phyloP scores from a whole-genome alignment of 805 yeast species.

The Yueomyces sp. region DNA sequence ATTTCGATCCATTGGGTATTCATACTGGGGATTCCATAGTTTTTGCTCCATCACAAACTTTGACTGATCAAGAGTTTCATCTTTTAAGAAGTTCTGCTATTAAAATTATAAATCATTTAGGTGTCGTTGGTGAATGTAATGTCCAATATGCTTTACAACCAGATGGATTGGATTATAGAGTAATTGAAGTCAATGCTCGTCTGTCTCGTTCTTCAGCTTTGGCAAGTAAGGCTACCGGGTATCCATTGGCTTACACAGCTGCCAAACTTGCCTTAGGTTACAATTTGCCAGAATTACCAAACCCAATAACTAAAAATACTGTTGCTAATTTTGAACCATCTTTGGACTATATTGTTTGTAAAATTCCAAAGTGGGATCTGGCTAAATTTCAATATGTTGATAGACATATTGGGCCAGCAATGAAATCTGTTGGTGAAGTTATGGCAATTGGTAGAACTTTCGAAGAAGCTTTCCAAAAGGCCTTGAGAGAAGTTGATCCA shows the following conservation, averaged over 20 bases:
- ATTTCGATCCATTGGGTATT: slow-evolving; percentile 94
- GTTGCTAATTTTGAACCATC: slow-evolving; percentile 96
- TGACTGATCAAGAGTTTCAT: slow-evolving; percentile 94
- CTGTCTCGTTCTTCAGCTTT: slow-evolving; percentile 93
- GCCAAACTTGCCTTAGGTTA: slow-evolving; percentile 93
- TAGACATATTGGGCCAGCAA: slow-evolving; percentile 85
- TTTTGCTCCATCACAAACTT: slow-evolving; percentile 96
- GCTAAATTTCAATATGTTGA: slow-evolving; percentile 91
- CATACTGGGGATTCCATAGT: slow-evolving; percentile 99
- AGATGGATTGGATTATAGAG: slow-evolving; percentile 88
- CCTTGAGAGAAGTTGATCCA: slow-evolving; percentile 91
- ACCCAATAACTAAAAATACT: slow-evolving; percentile 92
- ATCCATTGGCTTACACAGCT: slow-evolving; percentile 96
- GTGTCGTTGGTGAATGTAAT: slow-evolving; percentile 98
- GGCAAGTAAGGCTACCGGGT: slow-evolving; percentile 98
- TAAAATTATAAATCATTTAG: slow-evolving; percentile 92
- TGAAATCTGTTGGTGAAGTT: slow-evolving; percentile 99
- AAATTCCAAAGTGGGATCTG: slow-evolving; percentile 98
- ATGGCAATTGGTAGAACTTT: slow-evolving; percentile 98
- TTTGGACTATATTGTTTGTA: slow-evolving; percentile 89
- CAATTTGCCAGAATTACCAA: slow-evolving; percentile 89
- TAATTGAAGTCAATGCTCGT: slow-evolving; percentile 95
- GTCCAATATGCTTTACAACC: slow-evolving; percentile 96
- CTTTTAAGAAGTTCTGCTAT: slow-evolving; percentile 97
- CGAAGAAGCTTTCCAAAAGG: slow-evolving; percentile 96